Percentiles rank a stretch among this genome's conserved stretches.
Conservation (phyloP, 1,284 basidiomycete species). For the Malassezia nana region DNA sequence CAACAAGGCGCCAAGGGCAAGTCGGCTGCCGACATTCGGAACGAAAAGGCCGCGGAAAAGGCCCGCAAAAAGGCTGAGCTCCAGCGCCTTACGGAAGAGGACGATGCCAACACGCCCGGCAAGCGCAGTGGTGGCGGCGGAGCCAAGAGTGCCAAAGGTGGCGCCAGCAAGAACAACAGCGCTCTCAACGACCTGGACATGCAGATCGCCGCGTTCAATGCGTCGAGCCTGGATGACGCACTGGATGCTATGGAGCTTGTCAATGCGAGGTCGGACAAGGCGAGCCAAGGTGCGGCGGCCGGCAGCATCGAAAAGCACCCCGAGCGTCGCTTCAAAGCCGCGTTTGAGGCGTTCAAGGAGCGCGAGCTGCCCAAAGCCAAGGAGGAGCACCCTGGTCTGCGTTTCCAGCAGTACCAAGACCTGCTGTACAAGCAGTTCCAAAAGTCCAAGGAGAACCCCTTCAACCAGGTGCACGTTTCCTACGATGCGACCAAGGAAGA, state of each 20-base stretch:
- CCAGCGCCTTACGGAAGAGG: conserved; percentile 59
- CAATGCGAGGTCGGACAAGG: conserved; percentile 83
- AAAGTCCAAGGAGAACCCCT: conserved; percentile 80
- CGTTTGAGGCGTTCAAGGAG: conserved; percentile 85
- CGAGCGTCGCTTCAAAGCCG: conserved; percentile 64
- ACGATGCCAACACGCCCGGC: conserved; percentile 61
- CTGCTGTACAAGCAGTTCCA: conserved; percentile 38
- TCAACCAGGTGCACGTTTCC: conserved; percentile 54
- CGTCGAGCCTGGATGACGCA: conserved; percentile 82
- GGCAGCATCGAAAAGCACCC: conserved; percentile 82
- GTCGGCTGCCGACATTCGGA: conserved; percentile 65
- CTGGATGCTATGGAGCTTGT: conserved; percentile 80
- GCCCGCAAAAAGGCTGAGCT: conserved; percentile 53
- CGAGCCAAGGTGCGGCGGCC: conserved; percentile 57
- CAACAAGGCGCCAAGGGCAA: conserved; percentile 58
- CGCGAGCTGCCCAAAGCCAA: conserved; percentile 68
- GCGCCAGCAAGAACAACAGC: conserved; percentile 27
- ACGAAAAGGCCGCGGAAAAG: conserved; percentile 52
- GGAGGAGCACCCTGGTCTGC: conserved; percentile 71
- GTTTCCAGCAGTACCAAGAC: conserved; percentile 69
- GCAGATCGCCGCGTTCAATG: conserved; percentile 55
- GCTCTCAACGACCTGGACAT: conserved; percentile 24
- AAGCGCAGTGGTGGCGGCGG: conserved; percentile 51
- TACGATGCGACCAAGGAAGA: conserved; percentile 77
- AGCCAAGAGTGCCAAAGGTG: conserved; percentile 50